Conservation (phyloP, 225 moss, liverwort and hornwort species). For the Anthoceros angustus region DNA sequence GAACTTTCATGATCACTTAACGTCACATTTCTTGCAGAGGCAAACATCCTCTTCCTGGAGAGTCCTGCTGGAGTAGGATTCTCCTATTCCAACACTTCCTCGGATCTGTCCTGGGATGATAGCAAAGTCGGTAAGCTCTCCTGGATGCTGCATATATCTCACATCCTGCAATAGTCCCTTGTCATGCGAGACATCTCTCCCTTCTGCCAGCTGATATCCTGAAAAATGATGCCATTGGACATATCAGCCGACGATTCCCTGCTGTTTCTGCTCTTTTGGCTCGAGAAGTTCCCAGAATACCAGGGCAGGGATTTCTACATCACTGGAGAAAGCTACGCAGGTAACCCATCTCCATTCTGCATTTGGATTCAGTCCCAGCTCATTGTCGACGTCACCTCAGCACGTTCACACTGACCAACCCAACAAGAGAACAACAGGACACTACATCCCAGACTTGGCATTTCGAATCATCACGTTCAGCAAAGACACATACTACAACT, state of each 20-base stretch:
- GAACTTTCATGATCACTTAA: background rate
- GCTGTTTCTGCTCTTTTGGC: constrained; percentile 21
- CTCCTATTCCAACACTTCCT: constrained; percentile 23
- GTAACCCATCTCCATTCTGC: constrained; percentile 8
- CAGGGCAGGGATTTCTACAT: constrained; percentile 26
- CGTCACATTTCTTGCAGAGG: constrained; percentile 15
- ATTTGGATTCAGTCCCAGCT: background rate
- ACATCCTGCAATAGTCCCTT: background rate
- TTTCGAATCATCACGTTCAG: constrained; percentile 23
- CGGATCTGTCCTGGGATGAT: constrained; percentile 21
- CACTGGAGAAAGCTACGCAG: constrained; percentile 49
- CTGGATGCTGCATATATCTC: background rate
- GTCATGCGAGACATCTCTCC: background rate
- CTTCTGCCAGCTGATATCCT: background rate
- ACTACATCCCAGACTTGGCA: constrained; percentile 62
- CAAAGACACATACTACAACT: constrained; percentile 12
- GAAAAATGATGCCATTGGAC: background rate
- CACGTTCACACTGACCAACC: background rate
- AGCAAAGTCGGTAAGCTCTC: constrained; percentile 9
- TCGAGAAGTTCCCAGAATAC: constrained; percentile 33
- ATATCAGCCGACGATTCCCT: constrained; percentile 25
- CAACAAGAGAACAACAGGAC: constrained; percentile 26
- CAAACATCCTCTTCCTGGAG: constrained; percentile 32
- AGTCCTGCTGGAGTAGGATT: constrained; percentile 29
- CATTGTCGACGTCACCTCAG: too few relatives aligned